Conservation (phyloP, 192 early-diverging fungal genomes). For the Gonapodya sp. region DNA sequence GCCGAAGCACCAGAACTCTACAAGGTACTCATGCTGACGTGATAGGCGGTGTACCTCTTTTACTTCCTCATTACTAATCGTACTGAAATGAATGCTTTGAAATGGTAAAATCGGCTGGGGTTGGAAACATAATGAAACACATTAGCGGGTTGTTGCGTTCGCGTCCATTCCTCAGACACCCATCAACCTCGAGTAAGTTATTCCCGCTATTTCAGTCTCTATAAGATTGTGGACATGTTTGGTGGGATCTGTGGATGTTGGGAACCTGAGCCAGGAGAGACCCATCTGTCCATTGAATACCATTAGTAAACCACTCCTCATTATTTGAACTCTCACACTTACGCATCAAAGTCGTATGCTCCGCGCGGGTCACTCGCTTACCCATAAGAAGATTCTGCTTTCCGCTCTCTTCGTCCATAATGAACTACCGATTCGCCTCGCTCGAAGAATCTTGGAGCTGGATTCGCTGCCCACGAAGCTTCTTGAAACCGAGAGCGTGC, state of each 20-base stretch:
- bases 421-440: slow-evolving; percentile 6
- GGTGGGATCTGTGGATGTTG: no score
- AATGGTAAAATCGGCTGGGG: no score
- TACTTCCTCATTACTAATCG: background rate
- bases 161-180: background rate
- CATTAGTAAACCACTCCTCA: background rate
- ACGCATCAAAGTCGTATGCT: background rate
- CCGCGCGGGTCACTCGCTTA: background rate
- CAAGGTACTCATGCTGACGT: background rate
- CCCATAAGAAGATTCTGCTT: slow-evolving; percentile 7
- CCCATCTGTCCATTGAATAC: background rate
- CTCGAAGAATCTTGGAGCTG: background rate
- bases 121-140: no score
- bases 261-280: background rate
- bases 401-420: slow-evolving; percentile 8
- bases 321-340: background rate
- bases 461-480: slow-evolving; percentile 8
- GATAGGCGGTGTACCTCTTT: background rate
- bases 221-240: no score
- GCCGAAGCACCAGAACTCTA: background rate
- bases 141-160: background rate
- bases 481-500: background rate
- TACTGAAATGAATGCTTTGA: background rate
- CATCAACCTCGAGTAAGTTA: slow-evolving; percentile 7
- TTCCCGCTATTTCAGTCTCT: no score